Conservation (phyloP, 208 protist genomes). For the Wallacemonas sp. region DNA sequence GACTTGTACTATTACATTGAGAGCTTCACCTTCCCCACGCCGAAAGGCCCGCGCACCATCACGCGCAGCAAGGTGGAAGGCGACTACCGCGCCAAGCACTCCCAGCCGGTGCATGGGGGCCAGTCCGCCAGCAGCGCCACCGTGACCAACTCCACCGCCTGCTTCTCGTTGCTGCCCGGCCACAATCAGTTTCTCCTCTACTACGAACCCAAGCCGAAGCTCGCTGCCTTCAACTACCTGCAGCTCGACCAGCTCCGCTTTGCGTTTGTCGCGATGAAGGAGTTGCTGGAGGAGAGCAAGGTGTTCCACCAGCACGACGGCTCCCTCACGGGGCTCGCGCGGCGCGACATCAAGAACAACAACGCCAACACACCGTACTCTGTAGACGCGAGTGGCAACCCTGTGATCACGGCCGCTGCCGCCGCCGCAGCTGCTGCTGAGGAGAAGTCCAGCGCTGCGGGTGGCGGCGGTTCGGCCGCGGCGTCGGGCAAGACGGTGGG, state of each 20-base stretch:
- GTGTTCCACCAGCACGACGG: conserved; percentile 56
- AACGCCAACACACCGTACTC: conserved; percentile 40
- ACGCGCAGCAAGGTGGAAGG: conserved; percentile 64
- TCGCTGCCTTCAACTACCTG: conserved; percentile 61
- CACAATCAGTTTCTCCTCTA: conserved; percentile 77
- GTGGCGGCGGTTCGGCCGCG: neutral
- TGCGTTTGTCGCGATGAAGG: conserved; percentile 65
- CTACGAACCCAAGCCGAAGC: conserved; percentile 58
- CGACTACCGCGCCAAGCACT: conserved; percentile 26
- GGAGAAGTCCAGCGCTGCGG: conserved; percentile 1
- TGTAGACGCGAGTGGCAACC: neutral
- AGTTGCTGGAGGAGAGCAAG: conserved; percentile 66
- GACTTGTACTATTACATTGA: conserved; percentile 49
- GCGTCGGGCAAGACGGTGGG: neutral
- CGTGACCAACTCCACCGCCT: conserved; percentile 51
- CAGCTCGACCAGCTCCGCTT: conserved; percentile 81
- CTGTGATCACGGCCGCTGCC: neutral
- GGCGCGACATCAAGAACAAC: conserved; percentile 73
- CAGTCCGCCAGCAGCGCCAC: conserved; percentile 27
- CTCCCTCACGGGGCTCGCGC: conserved; percentile 57
- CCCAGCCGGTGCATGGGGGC: conserved; percentile 5
- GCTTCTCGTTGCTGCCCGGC: conserved; percentile 63
- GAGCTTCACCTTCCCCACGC: conserved; percentile 62
- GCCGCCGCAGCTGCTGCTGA: neutral
- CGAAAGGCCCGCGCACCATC: conserved; percentile 57